Base-by-base conservation (phyloP, 192 early-diverging fungal species). In the Backusella luteola region DNA sequence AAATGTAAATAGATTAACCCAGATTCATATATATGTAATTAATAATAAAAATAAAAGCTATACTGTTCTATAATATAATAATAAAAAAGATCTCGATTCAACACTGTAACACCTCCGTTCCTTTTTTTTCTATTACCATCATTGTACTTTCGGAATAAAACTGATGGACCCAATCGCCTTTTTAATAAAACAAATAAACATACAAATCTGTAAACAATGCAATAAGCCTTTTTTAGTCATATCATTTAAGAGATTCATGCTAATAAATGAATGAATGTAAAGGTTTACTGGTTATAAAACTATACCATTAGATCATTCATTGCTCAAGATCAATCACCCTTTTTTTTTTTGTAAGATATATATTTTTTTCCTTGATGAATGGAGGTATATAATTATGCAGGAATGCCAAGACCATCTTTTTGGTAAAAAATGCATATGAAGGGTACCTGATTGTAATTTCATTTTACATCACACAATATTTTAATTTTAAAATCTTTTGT, bases 401-500 rank as follows among this genome's bases (percentile, higher is more conserved):
- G 56, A 14, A 63, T 63, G 56, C 56, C 56, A 63, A 63, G 56
- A 63, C 56, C 56, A 63, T 63, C 21, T 63, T 63, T 63, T 63
- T 29, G 56, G 56, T 63, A 63, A 63, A 59, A 63, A 63, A 63
- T 63, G 23, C 56, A 63, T 63, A 29, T 63, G 14, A 63, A 23
- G 26, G 56, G 23, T 29, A 63, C 56, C 23, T 63, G 12, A 63
- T 63, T 63, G 19, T 6, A 49, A 49, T 49, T 49, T 49, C 46
- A 49, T 49, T 49, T 49, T 49, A 49, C 21, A 49, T 49, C 46
- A 63, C 26, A 63, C 56, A 63, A 63, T 29, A 63, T 63, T 63
- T 63, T 63, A 63, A 63, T 63, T 59, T 59, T 63, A 63, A 63
- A 29, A 63, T 63, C n/a, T 59, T 59, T 59, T 59, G 9, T 59